These are phyloP conservation scores for Entamoeba histolytica DNA, from an alignment of 208 protist genomes.

Conservation along the genomic window DNA sequence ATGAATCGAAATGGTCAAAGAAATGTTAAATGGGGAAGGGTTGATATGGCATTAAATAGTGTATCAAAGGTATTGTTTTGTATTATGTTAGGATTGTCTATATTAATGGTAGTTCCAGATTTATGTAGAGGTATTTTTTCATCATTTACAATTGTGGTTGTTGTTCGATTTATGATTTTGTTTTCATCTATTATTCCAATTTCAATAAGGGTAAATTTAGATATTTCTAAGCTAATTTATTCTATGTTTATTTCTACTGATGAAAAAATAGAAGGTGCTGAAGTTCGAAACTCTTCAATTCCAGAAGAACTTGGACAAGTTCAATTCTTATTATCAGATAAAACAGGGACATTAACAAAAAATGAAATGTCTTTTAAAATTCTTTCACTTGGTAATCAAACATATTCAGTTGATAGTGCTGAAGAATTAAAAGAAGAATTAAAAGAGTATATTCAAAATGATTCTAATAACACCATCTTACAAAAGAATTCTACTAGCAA, in stretches of 20 bases:
- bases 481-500: background rate
- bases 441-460: background rate
- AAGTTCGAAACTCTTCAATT: conserved; percentile 74
- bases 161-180: conserved; percentile 70
- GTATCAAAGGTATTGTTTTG: conserved; percentile 62
- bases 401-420: background rate
- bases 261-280: conserved; percentile 30
- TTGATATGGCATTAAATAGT: conserved; percentile 76
- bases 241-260: conserved; percentile 64
- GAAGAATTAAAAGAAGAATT: conserved; percentile 28
- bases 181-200: conserved; percentile 87
- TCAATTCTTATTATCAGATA: conserved; percentile 82
- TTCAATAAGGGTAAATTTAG: conserved; percentile 78
- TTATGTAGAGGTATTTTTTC: background rate
- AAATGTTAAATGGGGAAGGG: conserved; percentile 49
- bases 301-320: conserved; percentile 88
- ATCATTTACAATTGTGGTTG: conserved; percentile 31
- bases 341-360: conserved; percentile 90
- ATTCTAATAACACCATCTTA: background rate
- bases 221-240: conserved; percentile 82
- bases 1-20: conserved; percentile 68
- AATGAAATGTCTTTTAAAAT: conserved; percentile 65
- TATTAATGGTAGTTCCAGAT: background rate
- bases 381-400: conserved; percentile 20
- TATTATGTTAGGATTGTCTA: conserved; percentile 34